Percentiles rank a stretch among this genome's conserved stretches.
phyloP scores from a whole-genome alignment of 2,329 filamentous ascomycete genomes.

The Sarocladium oryzae region DNA sequence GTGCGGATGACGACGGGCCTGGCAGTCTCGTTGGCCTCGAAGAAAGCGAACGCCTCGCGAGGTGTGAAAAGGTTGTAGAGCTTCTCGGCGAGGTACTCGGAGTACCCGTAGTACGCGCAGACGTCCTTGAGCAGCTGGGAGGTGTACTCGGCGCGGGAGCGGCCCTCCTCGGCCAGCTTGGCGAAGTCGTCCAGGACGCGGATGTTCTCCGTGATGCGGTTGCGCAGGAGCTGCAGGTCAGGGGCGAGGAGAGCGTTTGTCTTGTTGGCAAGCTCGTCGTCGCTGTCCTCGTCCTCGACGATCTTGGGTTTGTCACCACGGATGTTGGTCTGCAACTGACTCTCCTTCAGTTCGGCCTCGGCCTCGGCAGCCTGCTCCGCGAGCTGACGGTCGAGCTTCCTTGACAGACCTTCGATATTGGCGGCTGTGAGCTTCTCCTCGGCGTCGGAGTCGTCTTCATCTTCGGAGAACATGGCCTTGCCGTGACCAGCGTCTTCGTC shows the following conservation, averaged over 20 bases:
- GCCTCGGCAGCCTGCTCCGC: conserved; percentile 77
- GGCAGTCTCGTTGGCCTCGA: conserved; percentile 95
- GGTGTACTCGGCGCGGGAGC: conserved; percentile 83
- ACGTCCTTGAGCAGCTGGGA: conserved; percentile 83
- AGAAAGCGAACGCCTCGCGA: conserved; percentile 93
- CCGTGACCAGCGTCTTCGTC: conserved; percentile 50
- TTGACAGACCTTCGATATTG: conserved; percentile 88
- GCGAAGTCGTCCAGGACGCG: conserved; percentile 85
- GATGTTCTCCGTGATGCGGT: conserved; percentile 86
- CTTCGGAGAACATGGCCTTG: conserved; percentile 81
- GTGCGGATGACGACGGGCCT: conserved; percentile 93
- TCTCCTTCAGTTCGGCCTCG: conserved; percentile 78
- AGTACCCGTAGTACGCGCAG: conserved; percentile 96
- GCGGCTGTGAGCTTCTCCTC: conserved; percentile 90
- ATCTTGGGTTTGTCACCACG: conserved; percentile 65
- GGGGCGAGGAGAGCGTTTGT: conserved; percentile 66
- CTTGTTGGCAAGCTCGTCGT: conserved; percentile 52
- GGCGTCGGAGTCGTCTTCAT: conserved; percentile 80
- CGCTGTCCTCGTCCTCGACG: conserved; percentile 53
- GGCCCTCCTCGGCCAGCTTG: conserved; percentile 70
- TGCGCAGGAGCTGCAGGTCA: conserved; percentile 81
- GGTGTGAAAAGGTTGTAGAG: conserved; percentile 88
- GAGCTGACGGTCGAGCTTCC: conserved; percentile 71
- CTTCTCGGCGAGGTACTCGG: conserved; percentile 90
- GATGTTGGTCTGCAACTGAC: conserved; percentile 89